Evolutionary conservation across 1,139 yeast genomes (phyloP).

Genomic region (Sugiyamaella japonica): DNA sequence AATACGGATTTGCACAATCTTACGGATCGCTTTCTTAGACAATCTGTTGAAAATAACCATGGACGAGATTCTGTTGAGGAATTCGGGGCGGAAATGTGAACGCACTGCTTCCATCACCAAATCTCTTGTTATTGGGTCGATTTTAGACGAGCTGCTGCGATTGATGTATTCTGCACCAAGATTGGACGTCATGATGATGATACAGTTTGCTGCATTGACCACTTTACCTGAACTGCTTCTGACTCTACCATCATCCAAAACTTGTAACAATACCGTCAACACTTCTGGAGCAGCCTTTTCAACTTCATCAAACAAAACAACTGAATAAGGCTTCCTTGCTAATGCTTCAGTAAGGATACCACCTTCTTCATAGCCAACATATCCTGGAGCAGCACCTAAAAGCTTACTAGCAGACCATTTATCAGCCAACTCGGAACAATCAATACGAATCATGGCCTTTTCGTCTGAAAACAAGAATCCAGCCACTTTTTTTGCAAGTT

Average conservation of each 20-base stretch:
- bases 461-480: constrained; percentile 95
- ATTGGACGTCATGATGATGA: constrained; percentile 95
- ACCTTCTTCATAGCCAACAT: constrained; percentile 97
- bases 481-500: constrained; percentile 92
- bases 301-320: constrained; percentile 90
- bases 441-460: constrained; percentile 94
- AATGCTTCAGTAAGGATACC: constrained; percentile 93
- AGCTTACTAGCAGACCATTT: constrained; percentile 94
- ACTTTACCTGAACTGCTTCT: constrained; percentile 93
- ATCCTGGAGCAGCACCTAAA: constrained; percentile 98
- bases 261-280: constrained; percentile 82
- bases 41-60: constrained; percentile 90
- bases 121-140: constrained; percentile 66
- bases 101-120: constrained; percentile 84
- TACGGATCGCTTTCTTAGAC: constrained; percentile 85
- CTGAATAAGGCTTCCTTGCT: constrained; percentile 91
- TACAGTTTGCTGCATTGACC: constrained; percentile 87
- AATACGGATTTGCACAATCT: constrained; percentile 84
- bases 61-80: constrained; percentile 91
- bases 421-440: constrained; percentile 94
- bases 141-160: constrained; percentile 54
- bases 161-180: constrained; percentile 91
- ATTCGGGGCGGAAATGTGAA: constrained; percentile 94
- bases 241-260: constrained; percentile 94
- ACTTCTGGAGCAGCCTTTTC: constrained; percentile 99